Percentiles rank a stretch among this genome's conserved stretches.
These are phyloP conservation scores for Saccharomyces paradoxus DNA, from an alignment of 805 yeast genomes.

Conservation along the genomic window DNA sequence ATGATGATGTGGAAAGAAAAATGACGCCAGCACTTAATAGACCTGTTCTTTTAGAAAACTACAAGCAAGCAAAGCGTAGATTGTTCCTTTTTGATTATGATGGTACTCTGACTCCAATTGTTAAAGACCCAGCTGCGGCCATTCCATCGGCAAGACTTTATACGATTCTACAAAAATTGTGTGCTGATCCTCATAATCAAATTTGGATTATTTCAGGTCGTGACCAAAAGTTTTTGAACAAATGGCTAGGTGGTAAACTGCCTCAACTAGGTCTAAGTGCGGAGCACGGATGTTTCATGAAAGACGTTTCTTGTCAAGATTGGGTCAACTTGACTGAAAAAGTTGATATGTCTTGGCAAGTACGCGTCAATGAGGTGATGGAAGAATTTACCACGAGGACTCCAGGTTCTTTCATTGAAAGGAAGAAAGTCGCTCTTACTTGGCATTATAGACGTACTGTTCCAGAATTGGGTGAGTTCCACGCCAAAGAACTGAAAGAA, in stretches of 20 bases:
- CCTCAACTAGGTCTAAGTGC: slow-evolving; percentile 76
- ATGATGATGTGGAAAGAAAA: slow-evolving; percentile 26
- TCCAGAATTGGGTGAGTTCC: slow-evolving; percentile 85
- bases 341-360: slow-evolving; percentile 91
- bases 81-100: slow-evolving; percentile 91
- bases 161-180: slow-evolving; percentile 48
- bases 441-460: slow-evolving; percentile 97
- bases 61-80: slow-evolving; percentile 54
- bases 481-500: slow-evolving; percentile 64
- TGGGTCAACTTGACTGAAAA: slow-evolving; percentile 84
- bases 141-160: slow-evolving; percentile 75
- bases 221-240: slow-evolving; percentile 80
- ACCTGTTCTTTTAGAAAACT: slow-evolving; percentile 52
- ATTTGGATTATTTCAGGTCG: slow-evolving; percentile 96
- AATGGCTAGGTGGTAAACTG: slow-evolving; percentile 70
- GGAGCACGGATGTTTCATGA: slow-evolving; percentile 95
- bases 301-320: slow-evolving; percentile 48
- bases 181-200: slow-evolving; percentile 70
- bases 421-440: slow-evolving; percentile 86
- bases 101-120: slow-evolving; percentile 95
- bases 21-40: slow-evolving; percentile 78
- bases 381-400: slow-evolving; percentile 74
- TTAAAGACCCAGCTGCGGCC: slow-evolving; percentile 95
- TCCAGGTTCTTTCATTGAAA: slow-evolving; percentile 81
- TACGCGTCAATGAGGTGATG: slow-evolving; percentile 67